Base-by-base conservation (phyloP, 1,139 yeast genomes). In the Petasospora fabianii region DNA sequence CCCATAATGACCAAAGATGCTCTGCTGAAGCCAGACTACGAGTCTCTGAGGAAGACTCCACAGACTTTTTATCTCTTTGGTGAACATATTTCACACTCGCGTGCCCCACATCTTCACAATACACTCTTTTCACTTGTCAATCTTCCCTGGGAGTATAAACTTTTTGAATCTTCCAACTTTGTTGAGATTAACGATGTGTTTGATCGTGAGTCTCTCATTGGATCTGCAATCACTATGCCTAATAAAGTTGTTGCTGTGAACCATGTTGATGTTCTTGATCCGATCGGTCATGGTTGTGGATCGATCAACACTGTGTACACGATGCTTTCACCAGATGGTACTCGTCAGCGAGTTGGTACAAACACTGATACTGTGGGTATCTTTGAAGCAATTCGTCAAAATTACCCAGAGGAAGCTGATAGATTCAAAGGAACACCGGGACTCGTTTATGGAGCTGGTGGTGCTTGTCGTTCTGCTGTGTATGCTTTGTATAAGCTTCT, bases 341-440 rank as follows among this genome's bases (percentile, higher is more conserved):
- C 19, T 3, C 6, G 5, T 21, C 36, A 34, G 21, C 43, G 46
- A 14, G 38, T 51, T 9, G 55, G 55, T 15, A 51, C 55, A 8
- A 51, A 51, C 41, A 51, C 55, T 2, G 54, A 51, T 27, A 51
- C 55, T 6, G 48, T 49, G 10, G 55, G 55, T 12, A 50, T 51
- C 27, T 37, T 42, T 7, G 46, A 48, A 24, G 44, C 49, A 9
- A 44, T 51, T n/a, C 5, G 39, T 5, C 48, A 47, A 34, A 50
- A 48, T 32, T 49, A 38, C 22, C 53, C 54, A n/a, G 13, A 20
- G 6, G 53, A 48, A 18, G 41, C 39, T 5, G 34, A 33, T 10
- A 12, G 22, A 3, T 42, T 30, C 24, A 35, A 36, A 21, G 44
- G 46, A 1, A 12, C 32, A 8, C 53, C 55, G 5, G 54, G 53